Base-by-base conservation (phyloP, 371 early-diverging fungal species). In the Blakeslea trispora region DNA sequence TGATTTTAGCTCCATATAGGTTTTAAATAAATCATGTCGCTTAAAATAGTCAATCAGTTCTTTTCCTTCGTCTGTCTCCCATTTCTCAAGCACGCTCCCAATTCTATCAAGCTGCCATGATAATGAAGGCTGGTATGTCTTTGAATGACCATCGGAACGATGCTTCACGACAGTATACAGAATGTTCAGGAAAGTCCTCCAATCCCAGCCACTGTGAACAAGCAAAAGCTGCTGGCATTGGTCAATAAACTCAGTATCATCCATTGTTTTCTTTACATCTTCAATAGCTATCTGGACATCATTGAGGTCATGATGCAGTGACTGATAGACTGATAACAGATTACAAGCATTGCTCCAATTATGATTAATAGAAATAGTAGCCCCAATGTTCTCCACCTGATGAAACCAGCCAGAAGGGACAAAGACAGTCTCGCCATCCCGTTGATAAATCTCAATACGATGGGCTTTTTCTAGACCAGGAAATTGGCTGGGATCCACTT, bases 331-430 rank as follows among this genome's bases (percentile, higher is more conserved):
- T 1, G 61, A 50, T 8, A 59, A 68, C 50, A 85, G 51, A 57
- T 89, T 89, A 50, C 73, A 77, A 17, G 81, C 79, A 52, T 87
- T 87, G 19, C 61, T 58, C 88, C 88, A 91, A 57, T 91, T 91
- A 59, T 87, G 89, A 53, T 91, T 91, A 70, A 91, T 86, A 4
- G 88, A 87, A 35, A 91, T 87, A 0, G 91, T 85, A 37, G 84
- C 75, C 14, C 85, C 88, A 34, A 85, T 73, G 46, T 90, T 90
- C 41, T 76, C 79, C 11, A 71, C 83, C 55, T 89, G 88, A 72
- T 91, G 91, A 69, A 79, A 87, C 91, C 91, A 91, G 9, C 84
- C 85, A 5, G 84, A 81, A 4, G 91, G 91, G 1, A 91, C 88
- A 71, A 88, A 89, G 39, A 89, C 46, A 7, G 86, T 87, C 58